Evolutionary conservation across 208 protist genomes (phyloP).

Genomic region (Crithidia mellificae): DNA sequence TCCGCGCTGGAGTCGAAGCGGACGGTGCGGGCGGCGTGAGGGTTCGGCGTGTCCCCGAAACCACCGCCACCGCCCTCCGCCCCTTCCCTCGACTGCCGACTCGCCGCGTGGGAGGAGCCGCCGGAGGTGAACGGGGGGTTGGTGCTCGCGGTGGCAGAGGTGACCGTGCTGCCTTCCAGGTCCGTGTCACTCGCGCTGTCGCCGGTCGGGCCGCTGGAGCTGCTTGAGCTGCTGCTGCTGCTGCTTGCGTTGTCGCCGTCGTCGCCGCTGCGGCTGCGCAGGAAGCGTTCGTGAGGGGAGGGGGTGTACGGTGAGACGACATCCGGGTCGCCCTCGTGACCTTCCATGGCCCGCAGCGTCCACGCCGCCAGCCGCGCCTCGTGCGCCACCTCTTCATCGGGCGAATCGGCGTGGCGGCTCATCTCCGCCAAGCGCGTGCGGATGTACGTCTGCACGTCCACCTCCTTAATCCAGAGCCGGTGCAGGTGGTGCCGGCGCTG

Average conservation of each 20-base stretch:
- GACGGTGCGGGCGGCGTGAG: slow-evolving; percentile 1
- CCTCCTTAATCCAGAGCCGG: slow-evolving; percentile 12
- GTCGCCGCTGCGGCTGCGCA: background rate
- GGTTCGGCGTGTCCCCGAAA: background rate
- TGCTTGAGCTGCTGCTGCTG: slow-evolving; percentile 6
- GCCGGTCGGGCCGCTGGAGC: background rate
- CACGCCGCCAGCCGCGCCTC: slow-evolving; percentile 15
- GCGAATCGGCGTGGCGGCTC: slow-evolving; percentile 11
- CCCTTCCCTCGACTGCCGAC: background rate
- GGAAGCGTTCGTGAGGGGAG: background rate
- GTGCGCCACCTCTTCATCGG: background rate
- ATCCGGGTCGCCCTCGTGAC: background rate
- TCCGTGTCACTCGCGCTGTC: background rate
- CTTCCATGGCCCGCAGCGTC: slow-evolving; percentile 27
- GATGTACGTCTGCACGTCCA: slow-evolving; percentile 18
- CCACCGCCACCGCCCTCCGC: background rate
- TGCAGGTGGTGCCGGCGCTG: slow-evolving; percentile 11
- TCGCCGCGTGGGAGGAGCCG: background rate
- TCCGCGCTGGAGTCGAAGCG: slow-evolving; percentile 11
- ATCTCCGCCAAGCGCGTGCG: slow-evolving; percentile 22
- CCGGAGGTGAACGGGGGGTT: background rate
- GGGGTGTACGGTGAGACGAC: background rate
- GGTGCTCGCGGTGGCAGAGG: slow-evolving; percentile 3
- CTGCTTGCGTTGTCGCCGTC: background rate
- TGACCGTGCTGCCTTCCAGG: background rate